phyloP scores from a whole-genome alignment of 2,329 filamentous ascomycete species.

The Cladophialophora immunda region DNA sequence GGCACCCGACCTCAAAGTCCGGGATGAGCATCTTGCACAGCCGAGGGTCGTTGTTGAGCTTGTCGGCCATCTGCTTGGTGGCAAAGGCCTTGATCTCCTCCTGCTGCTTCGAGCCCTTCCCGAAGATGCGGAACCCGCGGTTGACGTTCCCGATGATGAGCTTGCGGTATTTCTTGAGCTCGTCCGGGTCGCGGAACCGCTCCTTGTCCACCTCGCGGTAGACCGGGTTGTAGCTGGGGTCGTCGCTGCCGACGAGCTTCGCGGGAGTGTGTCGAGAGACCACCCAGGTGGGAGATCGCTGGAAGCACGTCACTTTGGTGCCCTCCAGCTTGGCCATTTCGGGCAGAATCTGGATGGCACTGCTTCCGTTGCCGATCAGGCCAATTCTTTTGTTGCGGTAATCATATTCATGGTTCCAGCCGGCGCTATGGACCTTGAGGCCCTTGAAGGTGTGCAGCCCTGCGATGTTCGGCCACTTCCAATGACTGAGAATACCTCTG shows the following conservation, averaged over 20 bases:
- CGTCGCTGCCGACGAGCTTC: slow-evolving; percentile 38
- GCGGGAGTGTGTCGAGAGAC: slow-evolving; percentile 42
- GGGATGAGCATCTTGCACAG: slow-evolving; percentile 41
- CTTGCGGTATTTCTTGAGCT: slow-evolving; percentile 49
- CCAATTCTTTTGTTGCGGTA: slow-evolving; percentile 43
- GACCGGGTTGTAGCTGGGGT: slow-evolving; percentile 38
- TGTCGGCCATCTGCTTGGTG: slow-evolving; percentile 30
- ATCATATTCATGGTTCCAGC: slow-evolving; percentile 44
- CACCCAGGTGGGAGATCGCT: slow-evolving; percentile 46
- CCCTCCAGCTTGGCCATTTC: slow-evolving; percentile 39
- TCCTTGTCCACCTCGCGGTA: slow-evolving; percentile 45
- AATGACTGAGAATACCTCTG: slow-evolving; percentile 53
- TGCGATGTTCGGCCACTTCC: slow-evolving; percentile 44
- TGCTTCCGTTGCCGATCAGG: slow-evolving; percentile 47
- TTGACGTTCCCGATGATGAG: slow-evolving; percentile 42
- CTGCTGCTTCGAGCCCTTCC: slow-evolving; percentile 19
- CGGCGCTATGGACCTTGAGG: slow-evolving; percentile 42
- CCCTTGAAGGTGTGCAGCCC: slow-evolving; percentile 43
- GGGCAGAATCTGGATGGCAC: slow-evolving; percentile 53
- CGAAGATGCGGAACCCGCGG: slow-evolving; percentile 33
- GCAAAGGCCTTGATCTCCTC: slow-evolving; percentile 28
- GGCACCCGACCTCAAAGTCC: slow-evolving; percentile 51
- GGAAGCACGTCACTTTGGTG: slow-evolving; percentile 45
- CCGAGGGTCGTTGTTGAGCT: slow-evolving; percentile 37
- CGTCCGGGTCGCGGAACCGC: slow-evolving; percentile 42